A percentile compares a stretch with the other conserved stretches of the same genome.
Evolutionary conservation across 2,329 filamentous ascomycete species (phyloP).

Genomic region (Leptographium flavum): DNA sequence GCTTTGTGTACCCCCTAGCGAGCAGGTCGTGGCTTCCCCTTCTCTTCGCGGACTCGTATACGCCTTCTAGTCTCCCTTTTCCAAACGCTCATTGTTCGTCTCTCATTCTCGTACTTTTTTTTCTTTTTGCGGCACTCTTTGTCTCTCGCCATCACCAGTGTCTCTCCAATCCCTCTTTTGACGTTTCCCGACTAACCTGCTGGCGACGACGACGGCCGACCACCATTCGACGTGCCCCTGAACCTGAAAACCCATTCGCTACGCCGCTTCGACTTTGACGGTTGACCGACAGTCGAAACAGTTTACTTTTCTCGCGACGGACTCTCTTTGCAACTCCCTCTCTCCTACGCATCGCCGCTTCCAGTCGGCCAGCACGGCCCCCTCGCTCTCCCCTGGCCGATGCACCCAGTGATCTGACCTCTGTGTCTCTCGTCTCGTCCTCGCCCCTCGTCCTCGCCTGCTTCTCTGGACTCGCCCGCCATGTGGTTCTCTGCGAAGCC

Average conservation of each 20-base stretch:
- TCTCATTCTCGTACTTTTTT: background rate
- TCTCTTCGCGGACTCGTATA: background rate
- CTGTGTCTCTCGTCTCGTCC: background rate
- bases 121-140: background rate
- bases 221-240: too few relatives aligned
- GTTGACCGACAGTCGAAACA: too few relatives aligned
- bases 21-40: background rate
- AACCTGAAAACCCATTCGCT: too few relatives aligned
- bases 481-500: constrained; percentile 23
- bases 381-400: too few relatives aligned
- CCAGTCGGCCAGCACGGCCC: too few relatives aligned
- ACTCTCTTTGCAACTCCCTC: too few relatives aligned
- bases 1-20: background rate
- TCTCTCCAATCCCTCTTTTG: background rate
- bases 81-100: background rate
- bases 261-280: too few relatives aligned
- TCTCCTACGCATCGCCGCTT: too few relatives aligned
- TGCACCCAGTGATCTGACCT: too few relatives aligned
- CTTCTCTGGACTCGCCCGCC: background rate
- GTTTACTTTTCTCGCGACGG: too few relatives aligned
- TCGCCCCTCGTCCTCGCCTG: background rate
- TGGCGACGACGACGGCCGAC: too few relatives aligned
- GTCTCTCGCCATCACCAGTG: background rate
- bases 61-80: background rate
- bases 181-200: too few relatives aligned